Evolutionary conservation across 768 basidiomycete species (phyloP), one percentile per base, ranked within the genome.

Genomic region (Suillus decipiens): DNA sequence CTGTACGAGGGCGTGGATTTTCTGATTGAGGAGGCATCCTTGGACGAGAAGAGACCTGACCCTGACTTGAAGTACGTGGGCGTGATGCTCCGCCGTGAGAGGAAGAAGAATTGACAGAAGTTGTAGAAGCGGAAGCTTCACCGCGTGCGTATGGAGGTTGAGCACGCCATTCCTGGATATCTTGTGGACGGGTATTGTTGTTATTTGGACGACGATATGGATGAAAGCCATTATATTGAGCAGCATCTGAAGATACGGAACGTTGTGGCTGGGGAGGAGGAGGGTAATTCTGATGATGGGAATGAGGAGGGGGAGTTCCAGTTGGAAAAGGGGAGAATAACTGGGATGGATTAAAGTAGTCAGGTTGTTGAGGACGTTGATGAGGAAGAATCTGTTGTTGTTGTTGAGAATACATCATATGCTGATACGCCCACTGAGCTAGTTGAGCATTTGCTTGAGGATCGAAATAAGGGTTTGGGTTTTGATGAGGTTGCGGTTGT

Each of bases 401-500:
- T 68, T 87, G 84, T 54, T 87, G 87, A 70, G 84, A 87, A 78
- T 86, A 89, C 87, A 94, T 87, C 92, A 93, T 93, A 71, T 93
- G 92, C 76, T 93, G 92, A 77, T 94, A 94, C 42, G 92, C 90
- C 92, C 92, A 94, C 74, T 91, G 90, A 3, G 90, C 88, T 62
- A 87, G 86, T 61, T 92, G 85, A 66, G 89, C 89, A 59, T 89
- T 89, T 66, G 89, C 87, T 12, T 84, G 76, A 15, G 89, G 89
- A 75, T 93, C 90, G 70, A 87, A 92, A 73, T 85, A 92, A n/a
- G 83, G 82, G 66, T 79, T 75, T 68, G 83, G 82, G 66, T 84
- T 11, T 39, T 39, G 37, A 1, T 39, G 37, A 39, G 14, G 42
- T 19, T 43, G 42, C 19, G 42, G 42, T 43, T 43, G 88, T 17